Base-by-base conservation (phyloP, 2,329 filamentous ascomycete species). In the Exutisphaerella laricina region DNA sequence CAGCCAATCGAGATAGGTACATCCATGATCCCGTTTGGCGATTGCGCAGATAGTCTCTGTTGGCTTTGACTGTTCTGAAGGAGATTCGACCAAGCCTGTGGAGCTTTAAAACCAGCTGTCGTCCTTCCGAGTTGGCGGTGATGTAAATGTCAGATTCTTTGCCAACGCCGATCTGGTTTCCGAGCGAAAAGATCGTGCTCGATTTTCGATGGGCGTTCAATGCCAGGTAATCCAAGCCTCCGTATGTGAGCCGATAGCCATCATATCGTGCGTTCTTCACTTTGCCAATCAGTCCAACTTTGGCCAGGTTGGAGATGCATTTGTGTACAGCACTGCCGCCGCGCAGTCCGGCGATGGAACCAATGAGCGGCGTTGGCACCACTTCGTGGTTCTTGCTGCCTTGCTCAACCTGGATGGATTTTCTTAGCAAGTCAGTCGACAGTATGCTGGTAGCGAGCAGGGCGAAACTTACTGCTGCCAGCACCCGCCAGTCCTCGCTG, bases 91-190 rank as follows among this genome's bases (percentile, higher is more conserved):
- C 92, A 3, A 98, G 76, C 34, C 92, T 82, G 68, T 98, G 92
- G 59, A 98, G 95, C 71, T 98, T 98, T 54, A 98, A 76, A 12
- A 98, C 84, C 48, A 78, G 75, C 63, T 96, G 88, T 14, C 72
- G 71, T 45, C 88, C 88, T 4, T 75, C 76, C 39, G 88, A 75
- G 58, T 88, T 81, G 42, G 92, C 90, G 36, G 95, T 89, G 45
- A 97, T 83, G 66, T 94, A 85, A 61, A 98, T 97, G 62, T 98
- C 92, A 56, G 87, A 94, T 70, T 98, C 92, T 66, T 98, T 98
- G 41, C 92, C 92, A 3, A 97, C 89, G 35, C 94, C 92, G 53
- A 98, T 87, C 60, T 94, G 85, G 65, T 85, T 92, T 40, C 92
- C 92, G 3, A 97, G 87, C 55, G 86, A 94, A 75, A 94, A 97